These are phyloP conservation scores for Russula dissimulans DNA, from an alignment of 768 basidiomycete species.

Conservation along the genomic window DNA sequence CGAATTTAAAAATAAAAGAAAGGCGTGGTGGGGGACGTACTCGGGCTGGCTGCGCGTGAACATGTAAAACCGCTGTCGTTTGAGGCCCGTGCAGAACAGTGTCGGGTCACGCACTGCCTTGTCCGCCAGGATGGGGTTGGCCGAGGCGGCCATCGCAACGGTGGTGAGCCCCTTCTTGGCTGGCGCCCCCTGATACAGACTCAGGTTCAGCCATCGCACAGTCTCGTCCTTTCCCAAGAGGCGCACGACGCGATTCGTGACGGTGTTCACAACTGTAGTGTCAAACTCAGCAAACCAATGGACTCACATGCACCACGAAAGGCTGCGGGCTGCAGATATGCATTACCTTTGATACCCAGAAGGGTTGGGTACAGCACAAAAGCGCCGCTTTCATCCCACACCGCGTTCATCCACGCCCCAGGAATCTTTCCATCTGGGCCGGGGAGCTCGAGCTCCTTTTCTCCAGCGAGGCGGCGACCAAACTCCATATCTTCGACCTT, in stretches of 20 bases:
- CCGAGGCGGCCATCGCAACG: conserved; percentile 89
- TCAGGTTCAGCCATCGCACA: conserved; percentile 80
- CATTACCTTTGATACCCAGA: conserved; percentile 85
- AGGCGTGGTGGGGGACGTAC: conserved; percentile 30
- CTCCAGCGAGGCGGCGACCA: conserved; percentile 87
- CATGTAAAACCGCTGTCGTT: conserved; percentile 87
- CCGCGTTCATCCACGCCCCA: conserved; percentile 75
- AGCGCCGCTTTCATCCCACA: conserved; percentile 98
- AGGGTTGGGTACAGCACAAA: conserved; percentile 91
- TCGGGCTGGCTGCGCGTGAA: conserved; percentile 89
- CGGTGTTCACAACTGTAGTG: conserved; percentile 76
- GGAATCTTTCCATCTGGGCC: conserved; percentile 64
- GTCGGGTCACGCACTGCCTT: conserved; percentile 83
- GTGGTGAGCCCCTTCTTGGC: conserved; percentile 80
- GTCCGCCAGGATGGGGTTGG: conserved; percentile 88
- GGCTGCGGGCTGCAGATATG: not conserved
- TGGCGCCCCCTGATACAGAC: conserved; percentile 90
- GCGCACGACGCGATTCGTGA: conserved; percentile 85
- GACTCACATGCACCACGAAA: not conserved
- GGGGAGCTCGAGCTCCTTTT: conserved; percentile 82
- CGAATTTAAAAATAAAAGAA: not conserved
- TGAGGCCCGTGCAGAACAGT: conserved; percentile 88
- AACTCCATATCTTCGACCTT: conserved; percentile 99
- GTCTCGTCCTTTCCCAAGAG: conserved; percentile 91
- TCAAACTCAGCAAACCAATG: not conserved